Base-by-base conservation (phyloP, 805 yeast species). In the Pichia sporocuriosa region DNA sequence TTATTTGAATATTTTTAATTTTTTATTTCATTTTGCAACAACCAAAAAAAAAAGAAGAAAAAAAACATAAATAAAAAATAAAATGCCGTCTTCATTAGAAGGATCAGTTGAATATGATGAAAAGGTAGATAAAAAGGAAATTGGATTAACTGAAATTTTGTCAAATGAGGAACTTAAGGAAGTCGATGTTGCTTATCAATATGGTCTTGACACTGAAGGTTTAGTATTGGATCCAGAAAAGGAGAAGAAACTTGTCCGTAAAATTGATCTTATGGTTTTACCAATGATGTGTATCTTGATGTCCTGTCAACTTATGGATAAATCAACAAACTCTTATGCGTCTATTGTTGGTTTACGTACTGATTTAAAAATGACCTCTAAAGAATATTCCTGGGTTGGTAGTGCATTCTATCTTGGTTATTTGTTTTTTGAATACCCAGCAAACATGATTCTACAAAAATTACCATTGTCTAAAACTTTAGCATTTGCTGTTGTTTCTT, bases 341-440 rank as follows among this genome's bases (percentile, higher is more conserved):
- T 67, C 75, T 5, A 59, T 73, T 34, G 62, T 69, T 48, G 76
- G 75, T 11, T 47, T 73, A 31, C 60, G 61, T 39, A 49, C 50
- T 9, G 75, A 69, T 50, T 58, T 58, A 20, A 42, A 63, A 23
- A 59, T 73, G 56, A 45, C 46, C n/a, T 72, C 75, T 7, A 61
- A 62, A 42, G 61, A 67, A 54, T 70, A 74, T 51, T 57, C 75
- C 37, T 74, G 83, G 79, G 37, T 60, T 31, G 57, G 66, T 20
- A 50, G 66, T 20, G 53, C 58, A 10, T 61, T 61, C 36, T 58
- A 58, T 39, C 41, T 71, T 23, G 75, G 75, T 19, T 75, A 73
- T 51, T 51, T 75, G 45, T 61, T 60, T 6, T 72, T 69, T 43
- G 71, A 68, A 39, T 64, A 62, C 37, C 78, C 78, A 7, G 67